Conservation (phyloP, 164 flowering plant genomes). For the Dillenia turbinata region DNA sequence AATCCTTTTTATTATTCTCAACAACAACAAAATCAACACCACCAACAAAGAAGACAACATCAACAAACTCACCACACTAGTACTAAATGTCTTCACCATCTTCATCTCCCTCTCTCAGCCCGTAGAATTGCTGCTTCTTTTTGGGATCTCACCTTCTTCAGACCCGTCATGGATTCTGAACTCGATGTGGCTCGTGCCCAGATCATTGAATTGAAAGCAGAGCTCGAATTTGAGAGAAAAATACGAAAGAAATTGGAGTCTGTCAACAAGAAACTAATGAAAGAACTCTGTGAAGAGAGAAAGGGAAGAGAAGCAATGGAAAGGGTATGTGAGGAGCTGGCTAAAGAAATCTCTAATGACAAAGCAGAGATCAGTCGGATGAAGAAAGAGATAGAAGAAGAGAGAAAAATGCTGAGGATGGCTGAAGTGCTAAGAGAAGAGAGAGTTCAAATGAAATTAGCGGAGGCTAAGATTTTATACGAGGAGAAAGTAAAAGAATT, state of each 20-base stretch:
- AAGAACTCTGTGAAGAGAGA: slow-evolving; percentile 46
- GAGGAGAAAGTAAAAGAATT: slow-evolving; percentile 51
- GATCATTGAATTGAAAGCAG: slow-evolving; percentile 44
- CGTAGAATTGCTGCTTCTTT: slow-evolving; percentile 43
- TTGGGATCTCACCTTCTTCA: slow-evolving; percentile 49
- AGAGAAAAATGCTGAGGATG: slow-evolving; percentile 61
- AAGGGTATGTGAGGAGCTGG: slow-evolving; percentile 44
- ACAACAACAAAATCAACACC: slow-evolving; percentile 11
- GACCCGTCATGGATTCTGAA: slow-evolving; percentile 46
- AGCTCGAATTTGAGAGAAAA: slow-evolving; percentile 48
- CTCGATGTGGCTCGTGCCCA: slow-evolving; percentile 40
- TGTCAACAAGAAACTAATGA: slow-evolving; percentile 34
- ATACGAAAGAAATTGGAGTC: slow-evolving; percentile 49
- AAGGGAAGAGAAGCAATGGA: slow-evolving; percentile 42
- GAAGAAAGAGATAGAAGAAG: slow-evolving; percentile 55
- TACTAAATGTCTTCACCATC: slow-evolving; percentile 13
- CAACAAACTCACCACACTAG: slow-evolving; percentile 10
- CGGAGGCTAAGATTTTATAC: slow-evolving; percentile 48
- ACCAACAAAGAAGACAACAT: slow-evolving; percentile 7
- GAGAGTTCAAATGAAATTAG: slow-evolving; percentile 72
- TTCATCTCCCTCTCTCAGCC: slow-evolving; percentile 37
- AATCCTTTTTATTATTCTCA: slow-evolving; percentile 49
- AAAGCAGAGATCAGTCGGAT: slow-evolving; percentile 32
- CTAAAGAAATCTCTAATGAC: slow-evolving; percentile 25
- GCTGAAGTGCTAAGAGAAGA: slow-evolving; percentile 72